Conservation (phyloP, 345 rosid species). For the Trapa incisa region DNA sequence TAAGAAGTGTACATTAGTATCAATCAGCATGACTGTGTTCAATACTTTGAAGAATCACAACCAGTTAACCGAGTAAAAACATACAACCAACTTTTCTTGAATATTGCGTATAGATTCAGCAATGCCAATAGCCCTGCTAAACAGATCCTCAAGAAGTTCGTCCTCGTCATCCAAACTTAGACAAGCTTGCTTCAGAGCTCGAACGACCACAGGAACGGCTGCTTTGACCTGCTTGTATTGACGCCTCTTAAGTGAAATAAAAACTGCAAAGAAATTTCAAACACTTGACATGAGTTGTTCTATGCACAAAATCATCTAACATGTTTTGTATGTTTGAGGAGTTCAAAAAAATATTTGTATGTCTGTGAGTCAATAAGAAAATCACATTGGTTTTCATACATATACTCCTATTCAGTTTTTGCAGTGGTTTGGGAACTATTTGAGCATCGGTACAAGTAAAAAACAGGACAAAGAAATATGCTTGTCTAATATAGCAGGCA, state of each 20-base stretch:
- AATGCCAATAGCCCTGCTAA: constrained; percentile 44
- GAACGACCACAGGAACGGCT: constrained; percentile 49
- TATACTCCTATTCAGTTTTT: too few relatives aligned
- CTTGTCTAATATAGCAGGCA: too few relatives aligned
- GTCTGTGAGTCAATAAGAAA: too few relatives aligned
- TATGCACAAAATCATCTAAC: not conserved
- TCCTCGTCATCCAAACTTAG: constrained; percentile 24
- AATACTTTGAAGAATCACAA: constrained; percentile 5
- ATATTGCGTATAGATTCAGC: constrained; percentile 45
- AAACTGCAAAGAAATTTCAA: constrained; percentile 34
- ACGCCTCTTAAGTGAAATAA: constrained; percentile 46
- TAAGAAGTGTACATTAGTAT: constrained; percentile 6
- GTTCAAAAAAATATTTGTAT: too few relatives aligned
- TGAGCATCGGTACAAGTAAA: too few relatives aligned
- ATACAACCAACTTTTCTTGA: constrained; percentile 47
- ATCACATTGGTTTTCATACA: too few relatives aligned
- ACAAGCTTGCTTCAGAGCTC: constrained; percentile 35
- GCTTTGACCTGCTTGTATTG: constrained; percentile 70
- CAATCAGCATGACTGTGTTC: not conserved
- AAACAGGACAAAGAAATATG: too few relatives aligned
- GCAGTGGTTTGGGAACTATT: too few relatives aligned
- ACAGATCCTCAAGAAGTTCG: constrained; percentile 32
- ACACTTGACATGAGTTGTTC: not conserved
- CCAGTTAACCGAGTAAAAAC: constrained; percentile 4
- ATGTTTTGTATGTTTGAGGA: not conserved